Evolutionary conservation across 306 rosid genomes (phyloP).

Genomic region (Betula pendula): DNA sequence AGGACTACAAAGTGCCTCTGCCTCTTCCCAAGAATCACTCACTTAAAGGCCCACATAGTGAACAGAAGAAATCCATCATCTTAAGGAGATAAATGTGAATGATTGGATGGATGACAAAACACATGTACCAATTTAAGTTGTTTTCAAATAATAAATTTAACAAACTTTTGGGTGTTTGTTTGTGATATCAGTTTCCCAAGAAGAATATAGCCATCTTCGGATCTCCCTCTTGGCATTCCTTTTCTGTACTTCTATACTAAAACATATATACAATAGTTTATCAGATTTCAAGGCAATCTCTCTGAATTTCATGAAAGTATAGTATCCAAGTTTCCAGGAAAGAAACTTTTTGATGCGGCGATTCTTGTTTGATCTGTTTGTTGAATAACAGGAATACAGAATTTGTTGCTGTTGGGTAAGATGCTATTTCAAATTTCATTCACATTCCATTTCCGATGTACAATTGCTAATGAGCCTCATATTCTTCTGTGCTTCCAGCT

Average conservation of each 20-base stretch:
- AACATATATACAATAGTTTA: slow-evolving; percentile 43
- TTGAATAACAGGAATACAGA: slow-evolving; percentile 9
- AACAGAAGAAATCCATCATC: slow-evolving; percentile 46
- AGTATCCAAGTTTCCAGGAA: slow-evolving; percentile 39
- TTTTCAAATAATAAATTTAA: slow-evolving; percentile 20
- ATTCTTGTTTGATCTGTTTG: slow-evolving; percentile 36
- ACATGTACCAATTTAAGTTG: slow-evolving; percentile 27
- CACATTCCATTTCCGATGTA: slow-evolving; percentile 29
- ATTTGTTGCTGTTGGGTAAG: slow-evolving; percentile 39
- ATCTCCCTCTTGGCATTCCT: slow-evolving; percentile 20
- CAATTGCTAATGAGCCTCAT: slow-evolving; percentile 8
- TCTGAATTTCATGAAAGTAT: slow-evolving; percentile 42
- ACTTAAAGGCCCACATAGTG: slow-evolving; percentile 43
- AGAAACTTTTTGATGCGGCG: slow-evolving; percentile 42
- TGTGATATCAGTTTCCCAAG: slow-evolving; percentile 31
- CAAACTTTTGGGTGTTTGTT: slow-evolving; percentile 18
- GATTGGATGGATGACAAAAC: slow-evolving; percentile 44
- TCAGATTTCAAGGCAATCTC: slow-evolving; percentile 39
- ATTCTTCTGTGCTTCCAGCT: background rate
- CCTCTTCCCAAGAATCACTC: slow-evolving; percentile 32
- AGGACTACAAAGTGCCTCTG: slow-evolving; percentile 38
- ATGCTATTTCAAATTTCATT: slow-evolving; percentile 34
- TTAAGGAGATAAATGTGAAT: slow-evolving; percentile 31
- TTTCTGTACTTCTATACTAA: slow-evolving; percentile 27
- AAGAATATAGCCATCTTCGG: slow-evolving; percentile 18